Evolutionary conservation across 306 rosid species (phyloP).

Genomic region (Ormosia emarginata): DNA sequence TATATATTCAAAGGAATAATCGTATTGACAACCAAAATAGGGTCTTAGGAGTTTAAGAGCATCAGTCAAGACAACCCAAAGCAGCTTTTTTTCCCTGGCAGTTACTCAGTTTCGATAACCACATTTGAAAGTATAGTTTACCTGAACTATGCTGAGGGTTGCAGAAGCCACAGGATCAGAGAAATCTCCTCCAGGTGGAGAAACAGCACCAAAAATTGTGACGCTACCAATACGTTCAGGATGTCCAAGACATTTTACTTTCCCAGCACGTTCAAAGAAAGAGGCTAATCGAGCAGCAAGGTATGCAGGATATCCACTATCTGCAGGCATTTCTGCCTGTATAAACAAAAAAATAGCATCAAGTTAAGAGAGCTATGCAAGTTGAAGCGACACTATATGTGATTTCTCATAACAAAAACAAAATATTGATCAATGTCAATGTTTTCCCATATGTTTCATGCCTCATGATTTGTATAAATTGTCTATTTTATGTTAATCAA

Average conservation of each 20-base stretch:
- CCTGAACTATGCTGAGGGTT: constrained; percentile 99
- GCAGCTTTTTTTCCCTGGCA: not conserved
- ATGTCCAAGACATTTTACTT: constrained; percentile 97
- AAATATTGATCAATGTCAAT: constrained; percentile 10
- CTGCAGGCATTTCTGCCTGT: constrained; percentile 99
- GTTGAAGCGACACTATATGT: too few species aligned
- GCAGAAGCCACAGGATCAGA: constrained; percentile 99
- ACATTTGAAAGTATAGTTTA: constrained; percentile 27
- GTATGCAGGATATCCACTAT: constrained; percentile 99
- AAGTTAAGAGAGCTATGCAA: too few species aligned
- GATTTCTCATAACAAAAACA: constrained; percentile 22
- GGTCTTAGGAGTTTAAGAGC: too few species aligned
- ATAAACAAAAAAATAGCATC: too few species aligned
- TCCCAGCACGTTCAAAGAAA: constrained; percentile 99
- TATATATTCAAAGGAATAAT: too few species aligned
- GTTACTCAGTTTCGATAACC: not conserved
- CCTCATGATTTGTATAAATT: not conserved
- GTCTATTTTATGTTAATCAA: not conserved
- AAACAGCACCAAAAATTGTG: constrained; percentile 98
- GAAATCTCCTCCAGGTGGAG: constrained; percentile 99
- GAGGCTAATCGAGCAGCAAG: constrained; percentile 99
- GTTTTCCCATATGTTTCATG: not conserved
- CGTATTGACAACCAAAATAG: too few species aligned
- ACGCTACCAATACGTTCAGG: constrained; percentile 99
- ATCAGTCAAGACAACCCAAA: not conserved